Evolutionary conservation across 176 grass and related monocot genomes (phyloP).

Genomic region (Avena insularis): DNA sequence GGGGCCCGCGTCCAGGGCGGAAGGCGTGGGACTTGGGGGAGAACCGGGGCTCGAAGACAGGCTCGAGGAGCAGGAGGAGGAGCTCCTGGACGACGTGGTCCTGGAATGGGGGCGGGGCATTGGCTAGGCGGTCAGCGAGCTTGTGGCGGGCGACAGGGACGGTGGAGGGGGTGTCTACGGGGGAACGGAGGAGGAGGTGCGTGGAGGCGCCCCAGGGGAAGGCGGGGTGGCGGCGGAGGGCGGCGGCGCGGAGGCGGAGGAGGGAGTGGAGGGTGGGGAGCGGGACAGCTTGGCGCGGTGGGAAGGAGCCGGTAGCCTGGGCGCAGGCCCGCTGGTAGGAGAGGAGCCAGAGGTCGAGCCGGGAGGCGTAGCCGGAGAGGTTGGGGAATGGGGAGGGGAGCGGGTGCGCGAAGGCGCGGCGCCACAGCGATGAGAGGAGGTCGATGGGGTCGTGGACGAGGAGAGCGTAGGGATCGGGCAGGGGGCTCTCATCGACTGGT

Average conservation of each 20-base stretch:
- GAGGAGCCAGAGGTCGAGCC: slow-evolving; percentile 90
- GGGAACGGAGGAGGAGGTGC: slow-evolving; percentile 79
- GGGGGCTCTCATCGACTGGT: slow-evolving; percentile 10
- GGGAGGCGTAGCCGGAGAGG: slow-evolving; percentile 86
- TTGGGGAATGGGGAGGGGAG: slow-evolving; percentile 60
- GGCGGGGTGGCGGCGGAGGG: slow-evolving; percentile 60
- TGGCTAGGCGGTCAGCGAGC: slow-evolving; percentile 62
- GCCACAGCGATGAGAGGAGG: slow-evolving; percentile 76
- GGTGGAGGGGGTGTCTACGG: slow-evolving; percentile 69
- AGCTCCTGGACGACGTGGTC: slow-evolving; percentile 89
- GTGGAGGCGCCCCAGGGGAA: slow-evolving; percentile 81
- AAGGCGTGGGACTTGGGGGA: slow-evolving; percentile 90
- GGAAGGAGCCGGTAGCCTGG: slow-evolving; percentile 80
- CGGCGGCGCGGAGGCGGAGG: slow-evolving; percentile 65
- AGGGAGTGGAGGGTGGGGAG: slow-evolving; percentile 77
- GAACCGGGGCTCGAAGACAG: slow-evolving; percentile 83
- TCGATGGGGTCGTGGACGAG: slow-evolving; percentile 85
- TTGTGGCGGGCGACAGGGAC: slow-evolving; percentile 77
- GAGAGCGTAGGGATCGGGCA: slow-evolving; percentile 70
- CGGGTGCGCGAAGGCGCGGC: slow-evolving; percentile 68
- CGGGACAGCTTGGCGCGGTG: slow-evolving; percentile 62
- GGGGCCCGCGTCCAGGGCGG: slow-evolving; percentile 77
- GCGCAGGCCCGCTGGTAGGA: slow-evolving; percentile 92
- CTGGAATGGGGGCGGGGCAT: slow-evolving; percentile 73
- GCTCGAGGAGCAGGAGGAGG: slow-evolving; percentile 85